Evolutionary conservation across 345 rosid species (phyloP).

Genomic region (Draba incana): DNA sequence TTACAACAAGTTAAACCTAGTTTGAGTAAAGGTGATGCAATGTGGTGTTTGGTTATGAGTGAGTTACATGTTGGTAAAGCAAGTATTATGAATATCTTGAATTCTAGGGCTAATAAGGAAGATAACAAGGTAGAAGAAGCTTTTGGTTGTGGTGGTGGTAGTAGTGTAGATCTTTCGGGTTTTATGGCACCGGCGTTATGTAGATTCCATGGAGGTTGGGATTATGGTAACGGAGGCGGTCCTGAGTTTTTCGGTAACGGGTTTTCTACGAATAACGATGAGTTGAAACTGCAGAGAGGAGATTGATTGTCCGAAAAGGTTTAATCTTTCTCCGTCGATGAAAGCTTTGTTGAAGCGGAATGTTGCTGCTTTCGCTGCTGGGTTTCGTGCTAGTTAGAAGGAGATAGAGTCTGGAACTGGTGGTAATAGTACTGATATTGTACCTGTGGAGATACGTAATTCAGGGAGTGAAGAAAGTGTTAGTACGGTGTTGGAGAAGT

Average conservation of each 20-base stretch:
- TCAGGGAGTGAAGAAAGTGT: constrained; percentile 53
- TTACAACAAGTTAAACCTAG: constrained; percentile 79
- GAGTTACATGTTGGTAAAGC: constrained; percentile 89
- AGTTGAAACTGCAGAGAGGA: constrained; percentile 67
- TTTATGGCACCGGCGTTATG: constrained; percentile 63
- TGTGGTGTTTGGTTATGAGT: constrained; percentile 95
- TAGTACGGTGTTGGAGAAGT: constrained; percentile 59
- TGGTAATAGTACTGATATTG: constrained; percentile 35
- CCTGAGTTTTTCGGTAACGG: constrained; percentile 67
- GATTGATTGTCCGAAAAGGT: constrained; percentile 78
- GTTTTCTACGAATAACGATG: constrained; percentile 47
- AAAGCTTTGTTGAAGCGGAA: constrained; percentile 80
- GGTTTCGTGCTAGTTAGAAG: constrained; percentile 69
- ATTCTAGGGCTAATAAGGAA: constrained; percentile 22
- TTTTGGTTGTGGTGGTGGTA: constrained; percentile 5
- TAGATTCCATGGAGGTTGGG: constrained; percentile 92
- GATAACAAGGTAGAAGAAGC: constrained; percentile 45
- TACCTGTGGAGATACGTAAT: constrained; percentile 47
- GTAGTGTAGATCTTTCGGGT: constrained; percentile 44
- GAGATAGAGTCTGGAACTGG: constrained; percentile 45
- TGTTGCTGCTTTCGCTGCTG: constrained; percentile 85
- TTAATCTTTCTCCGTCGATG: constrained; percentile 83
- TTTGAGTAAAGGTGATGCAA: constrained; percentile 90
- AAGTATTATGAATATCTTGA: constrained; percentile 55
- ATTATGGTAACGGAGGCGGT: constrained; percentile 48